Conservation (phyloP, 2,329 filamentous ascomycete genomes). For the Alternaria solani region DNA sequence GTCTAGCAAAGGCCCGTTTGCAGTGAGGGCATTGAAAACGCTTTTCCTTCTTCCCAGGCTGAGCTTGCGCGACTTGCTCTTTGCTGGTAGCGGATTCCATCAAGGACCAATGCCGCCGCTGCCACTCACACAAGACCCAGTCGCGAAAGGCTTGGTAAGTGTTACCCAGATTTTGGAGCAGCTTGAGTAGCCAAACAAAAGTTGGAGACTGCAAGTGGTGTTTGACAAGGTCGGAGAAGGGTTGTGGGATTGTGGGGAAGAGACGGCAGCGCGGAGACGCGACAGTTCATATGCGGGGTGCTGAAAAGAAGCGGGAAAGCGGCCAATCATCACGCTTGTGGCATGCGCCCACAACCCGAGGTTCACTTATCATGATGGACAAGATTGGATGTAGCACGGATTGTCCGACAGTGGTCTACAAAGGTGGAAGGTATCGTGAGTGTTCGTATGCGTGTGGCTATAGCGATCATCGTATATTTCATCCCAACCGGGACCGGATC, state of each 20-base stretch:
- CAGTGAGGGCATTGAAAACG: slow-evolving; percentile 46
- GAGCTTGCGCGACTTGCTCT: slow-evolving; percentile 24
- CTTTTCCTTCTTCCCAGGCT: slow-evolving; percentile 47
- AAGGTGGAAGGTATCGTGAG: background rate
- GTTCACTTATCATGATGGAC: slow-evolving; percentile 2
- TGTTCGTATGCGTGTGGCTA: background rate
- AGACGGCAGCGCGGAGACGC: slow-evolving; percentile 15
- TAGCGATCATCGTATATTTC: background rate
- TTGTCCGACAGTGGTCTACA: background rate
- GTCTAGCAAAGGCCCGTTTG: slow-evolving; percentile 46
- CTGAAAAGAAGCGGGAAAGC: slow-evolving; percentile 11
- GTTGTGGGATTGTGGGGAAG: slow-evolving; percentile 34
- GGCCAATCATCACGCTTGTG: slow-evolving; percentile 10
- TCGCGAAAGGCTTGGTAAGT: slow-evolving; percentile 9
- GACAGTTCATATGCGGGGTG: slow-evolving; percentile 31
- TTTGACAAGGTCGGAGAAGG: slow-evolving; percentile 22
- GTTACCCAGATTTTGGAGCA: slow-evolving; percentile 2
- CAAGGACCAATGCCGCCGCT: slow-evolving; percentile 12
- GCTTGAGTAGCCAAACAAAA: slow-evolving; percentile 6
- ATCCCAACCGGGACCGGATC: background rate
- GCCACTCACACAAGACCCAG: slow-evolving; percentile 1
- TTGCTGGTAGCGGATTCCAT: slow-evolving; percentile 32
- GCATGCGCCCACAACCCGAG: background rate
- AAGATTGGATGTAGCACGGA: background rate
- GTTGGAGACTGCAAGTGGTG: slow-evolving; percentile 21